phyloP scores from a whole-genome alignment of 352 stramenopile genomes.

The Globisporangium nunn region DNA sequence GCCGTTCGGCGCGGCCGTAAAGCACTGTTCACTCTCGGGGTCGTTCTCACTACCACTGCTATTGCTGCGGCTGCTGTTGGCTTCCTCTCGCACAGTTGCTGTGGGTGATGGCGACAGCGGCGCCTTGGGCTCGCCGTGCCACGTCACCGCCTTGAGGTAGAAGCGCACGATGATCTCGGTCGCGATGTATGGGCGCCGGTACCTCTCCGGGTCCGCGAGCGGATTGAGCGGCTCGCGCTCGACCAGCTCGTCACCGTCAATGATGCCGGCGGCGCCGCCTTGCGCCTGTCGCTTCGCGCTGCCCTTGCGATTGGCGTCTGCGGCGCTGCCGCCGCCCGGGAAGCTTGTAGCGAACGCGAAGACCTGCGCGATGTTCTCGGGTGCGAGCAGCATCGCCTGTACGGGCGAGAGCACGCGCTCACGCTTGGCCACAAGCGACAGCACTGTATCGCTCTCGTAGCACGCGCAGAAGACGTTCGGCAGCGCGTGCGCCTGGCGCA shows the following conservation, averaged over 20 bases:
- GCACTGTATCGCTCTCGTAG: conserved; percentile 67
- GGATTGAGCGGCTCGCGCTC: conserved; percentile 4
- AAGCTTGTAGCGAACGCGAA: conserved; percentile 52
- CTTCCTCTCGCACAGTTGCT: background rate
- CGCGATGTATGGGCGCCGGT: conserved; percentile 47
- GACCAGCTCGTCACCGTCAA: background rate
- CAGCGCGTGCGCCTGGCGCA: conserved; percentile 49
- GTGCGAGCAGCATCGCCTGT: conserved; percentile 55
- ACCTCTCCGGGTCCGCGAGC: conserved; percentile 31
- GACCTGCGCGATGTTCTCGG: conserved; percentile 50
- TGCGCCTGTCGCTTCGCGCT: background rate
- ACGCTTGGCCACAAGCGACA: conserved; percentile 47
- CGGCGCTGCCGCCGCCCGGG: background rate
- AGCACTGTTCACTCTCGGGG: background rate
- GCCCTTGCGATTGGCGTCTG: conserved; percentile 5
- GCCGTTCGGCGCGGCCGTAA: background rate
- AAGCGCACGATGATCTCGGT: conserved; percentile 72
- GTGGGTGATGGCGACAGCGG: conserved; percentile 9
- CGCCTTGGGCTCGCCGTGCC: conserved; percentile 49
- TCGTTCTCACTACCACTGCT: background rate
- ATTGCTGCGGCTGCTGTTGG: background rate
- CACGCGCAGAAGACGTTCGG: conserved; percentile 75
- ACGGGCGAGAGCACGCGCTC: conserved; percentile 58
- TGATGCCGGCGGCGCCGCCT: background rate
- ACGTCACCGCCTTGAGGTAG: conserved; percentile 67